Evolutionary conservation across 2,329 filamentous ascomycete genomes (phyloP).

Genomic region (Verticillium albo-atrum): DNA sequence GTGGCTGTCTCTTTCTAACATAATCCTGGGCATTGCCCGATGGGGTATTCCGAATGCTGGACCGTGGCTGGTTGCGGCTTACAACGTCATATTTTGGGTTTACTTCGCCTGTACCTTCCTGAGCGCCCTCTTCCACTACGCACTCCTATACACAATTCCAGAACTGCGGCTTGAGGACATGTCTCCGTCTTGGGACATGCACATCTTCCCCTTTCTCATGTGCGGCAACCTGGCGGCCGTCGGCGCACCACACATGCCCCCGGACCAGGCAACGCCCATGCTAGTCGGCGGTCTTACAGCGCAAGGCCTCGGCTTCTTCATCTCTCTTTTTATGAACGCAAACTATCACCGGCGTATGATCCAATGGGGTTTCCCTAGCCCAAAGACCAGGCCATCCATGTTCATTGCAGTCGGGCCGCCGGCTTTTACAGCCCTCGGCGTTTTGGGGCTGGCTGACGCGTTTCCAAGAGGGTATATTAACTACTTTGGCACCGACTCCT

Average conservation of each 20-base stretch:
- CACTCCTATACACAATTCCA: constrained; percentile 49
- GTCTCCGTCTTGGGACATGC: constrained; percentile 59
- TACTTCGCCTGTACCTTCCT: constrained; percentile 51
- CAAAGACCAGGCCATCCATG: constrained; percentile 47
- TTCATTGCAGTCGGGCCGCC: constrained; percentile 62
- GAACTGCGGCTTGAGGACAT: constrained; percentile 40
- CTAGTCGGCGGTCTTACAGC: constrained; percentile 53
- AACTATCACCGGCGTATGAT: constrained; percentile 55
- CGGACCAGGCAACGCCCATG: constrained; percentile 44
- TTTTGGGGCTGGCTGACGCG: constrained; percentile 20
- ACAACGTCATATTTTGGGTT: constrained; percentile 57
- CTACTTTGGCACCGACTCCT: neutral
- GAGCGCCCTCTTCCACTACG: constrained; percentile 52
- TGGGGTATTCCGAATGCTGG: constrained; percentile 45
- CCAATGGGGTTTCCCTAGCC: constrained; percentile 49
- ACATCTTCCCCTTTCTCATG: constrained; percentile 61
- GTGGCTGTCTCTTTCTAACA: constrained; percentile 55
- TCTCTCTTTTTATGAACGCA: constrained; percentile 56
- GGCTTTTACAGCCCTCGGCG: constrained; percentile 34
- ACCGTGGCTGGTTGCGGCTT: constrained; percentile 43
- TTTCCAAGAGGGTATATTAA: neutral
- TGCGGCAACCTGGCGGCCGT: constrained; percentile 54
- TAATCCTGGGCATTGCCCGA: constrained; percentile 47
- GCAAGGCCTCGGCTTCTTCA: constrained; percentile 56
- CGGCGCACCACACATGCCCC: constrained; percentile 43